Evolutionary conservation across 768 basidiomycete genomes (phyloP).

Genomic region (Xerocomellus chrysenteron): DNA sequence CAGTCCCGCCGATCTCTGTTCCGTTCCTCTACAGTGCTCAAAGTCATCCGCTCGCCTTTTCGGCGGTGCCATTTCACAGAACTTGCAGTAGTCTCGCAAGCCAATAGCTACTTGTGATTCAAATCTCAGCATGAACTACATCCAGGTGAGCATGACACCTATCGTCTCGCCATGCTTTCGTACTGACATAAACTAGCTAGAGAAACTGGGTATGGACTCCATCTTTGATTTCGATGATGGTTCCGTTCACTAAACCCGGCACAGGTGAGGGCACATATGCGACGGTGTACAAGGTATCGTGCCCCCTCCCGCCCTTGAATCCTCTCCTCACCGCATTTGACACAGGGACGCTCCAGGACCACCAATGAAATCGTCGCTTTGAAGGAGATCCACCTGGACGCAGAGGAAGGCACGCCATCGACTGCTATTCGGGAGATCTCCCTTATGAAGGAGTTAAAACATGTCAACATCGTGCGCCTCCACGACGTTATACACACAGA

Average conservation of each 20-base stretch:
- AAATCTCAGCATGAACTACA: constrained; percentile 49
- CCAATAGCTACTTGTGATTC: background rate
- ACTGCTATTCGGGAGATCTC: constrained; percentile 99
- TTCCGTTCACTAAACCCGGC: constrained; percentile 5
- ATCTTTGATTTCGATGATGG: background rate
- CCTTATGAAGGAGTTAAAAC: constrained; percentile 99
- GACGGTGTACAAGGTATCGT: constrained; percentile 89
- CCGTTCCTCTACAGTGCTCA: background rate
- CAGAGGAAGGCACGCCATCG: constrained; percentile 97
- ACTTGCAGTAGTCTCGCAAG: constrained; percentile 3
- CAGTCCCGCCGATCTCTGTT: background rate
- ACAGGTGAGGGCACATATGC: constrained; percentile 91
- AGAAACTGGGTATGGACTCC: constrained; percentile 68
- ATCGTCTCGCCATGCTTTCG: background rate
- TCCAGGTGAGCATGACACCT: constrained; percentile 42
- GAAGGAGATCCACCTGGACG: constrained; percentile 99
- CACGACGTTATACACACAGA: constrained; percentile 99
- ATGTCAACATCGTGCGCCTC: constrained; percentile 96
- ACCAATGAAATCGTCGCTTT: constrained; percentile 99
- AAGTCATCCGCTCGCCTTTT: background rate
- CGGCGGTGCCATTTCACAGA: constrained; percentile 3
- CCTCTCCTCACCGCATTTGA: background rate
- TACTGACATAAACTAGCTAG: constrained; percentile 52
- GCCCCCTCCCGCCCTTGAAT: background rate
- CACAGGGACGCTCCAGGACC: constrained; percentile 87